These are phyloP conservation scores for Helicostylum pulchrum DNA, from an alignment of 192 early-diverging fungal genomes.

Conservation along the genomic window DNA sequence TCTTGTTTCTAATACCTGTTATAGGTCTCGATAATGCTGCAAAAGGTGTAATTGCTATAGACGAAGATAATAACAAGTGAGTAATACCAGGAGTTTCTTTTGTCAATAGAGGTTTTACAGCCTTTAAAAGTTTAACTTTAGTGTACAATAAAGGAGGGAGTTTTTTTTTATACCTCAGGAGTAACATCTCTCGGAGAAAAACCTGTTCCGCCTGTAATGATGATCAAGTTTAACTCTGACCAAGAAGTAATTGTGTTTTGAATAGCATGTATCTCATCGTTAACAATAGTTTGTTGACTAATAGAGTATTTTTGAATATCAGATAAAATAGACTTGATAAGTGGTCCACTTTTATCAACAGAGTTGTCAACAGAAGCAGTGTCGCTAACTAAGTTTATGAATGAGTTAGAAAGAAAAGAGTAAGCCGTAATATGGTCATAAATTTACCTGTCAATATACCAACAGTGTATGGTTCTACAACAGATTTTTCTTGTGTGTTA, in stretches of 20 bases:
- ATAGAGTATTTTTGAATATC: conserved; percentile 40
- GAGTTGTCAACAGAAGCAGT: conserved; percentile 47
- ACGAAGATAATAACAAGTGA: conserved; percentile 71
- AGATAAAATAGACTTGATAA: conserved; percentile 41
- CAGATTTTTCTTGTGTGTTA: neutral
- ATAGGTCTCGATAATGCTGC: conserved; percentile 85
- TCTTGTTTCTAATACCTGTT: conserved; percentile 55
- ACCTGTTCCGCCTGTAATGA: conserved; percentile 93
- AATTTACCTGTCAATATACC: conserved; percentile 9
- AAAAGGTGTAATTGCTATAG: conserved; percentile 80
- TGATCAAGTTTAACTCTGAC: conserved; percentile 63
- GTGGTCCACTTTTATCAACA: conserved; percentile 65
- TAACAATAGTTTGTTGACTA: conserved; percentile 31
- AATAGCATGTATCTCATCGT: conserved; percentile 57
- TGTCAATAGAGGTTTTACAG: conserved; percentile 69
- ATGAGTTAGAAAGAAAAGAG: neutral
- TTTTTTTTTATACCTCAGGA: conserved; percentile 58
- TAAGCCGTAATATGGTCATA: neutral
- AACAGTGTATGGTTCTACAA: neutral
- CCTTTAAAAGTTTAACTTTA: conserved; percentile 35
- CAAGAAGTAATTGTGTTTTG: conserved; percentile 46
- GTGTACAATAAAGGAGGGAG: neutral
- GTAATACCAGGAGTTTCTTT: conserved; percentile 71
- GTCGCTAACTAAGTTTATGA: conserved; percentile 52
- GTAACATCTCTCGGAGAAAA: conserved; percentile 84